phyloP scores from a whole-genome alignment of 2,329 filamentous ascomycete species.

The Cryphonectria parasitica region DNA sequence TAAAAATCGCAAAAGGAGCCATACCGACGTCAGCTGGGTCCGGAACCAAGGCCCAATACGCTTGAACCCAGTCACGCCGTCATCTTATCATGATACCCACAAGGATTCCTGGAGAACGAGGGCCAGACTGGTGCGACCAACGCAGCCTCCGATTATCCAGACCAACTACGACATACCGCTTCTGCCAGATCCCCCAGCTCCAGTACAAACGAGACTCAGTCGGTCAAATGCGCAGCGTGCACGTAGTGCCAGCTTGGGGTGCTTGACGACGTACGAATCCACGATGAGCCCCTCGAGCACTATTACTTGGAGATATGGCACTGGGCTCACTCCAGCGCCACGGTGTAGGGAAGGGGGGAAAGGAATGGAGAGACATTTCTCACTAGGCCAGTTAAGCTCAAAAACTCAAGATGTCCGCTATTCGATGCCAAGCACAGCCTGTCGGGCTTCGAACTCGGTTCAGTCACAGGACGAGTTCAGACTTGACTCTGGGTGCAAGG shows the following conservation, averaged over 20 bases:
- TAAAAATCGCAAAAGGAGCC: background rate
- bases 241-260: background rate
- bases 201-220: background rate
- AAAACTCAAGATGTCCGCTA: background rate
- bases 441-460: no score
- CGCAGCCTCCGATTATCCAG: background rate
- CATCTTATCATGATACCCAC: background rate
- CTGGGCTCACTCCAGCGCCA: background rate
- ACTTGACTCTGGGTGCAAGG: no score
- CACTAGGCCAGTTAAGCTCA: background rate
- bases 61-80: background rate
- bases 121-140: background rate
- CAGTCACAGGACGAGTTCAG: no score
- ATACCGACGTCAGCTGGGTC: background rate
- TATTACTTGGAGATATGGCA: background rate
- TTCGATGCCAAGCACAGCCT: background rate
- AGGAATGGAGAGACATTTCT: background rate
- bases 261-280: background rate
- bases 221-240: background rate
- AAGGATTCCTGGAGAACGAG: conserved; percentile 10
- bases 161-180: background rate
- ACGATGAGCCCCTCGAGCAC: background rate
- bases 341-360: background rate
- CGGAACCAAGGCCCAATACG: background rate
- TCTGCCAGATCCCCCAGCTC: background rate